A percentile compares a stretch with the other conserved stretches of the same genome.
phyloP scores from a whole-genome alignment of 352 stramenopile species.

The Globisporangium sylvaticum region DNA sequence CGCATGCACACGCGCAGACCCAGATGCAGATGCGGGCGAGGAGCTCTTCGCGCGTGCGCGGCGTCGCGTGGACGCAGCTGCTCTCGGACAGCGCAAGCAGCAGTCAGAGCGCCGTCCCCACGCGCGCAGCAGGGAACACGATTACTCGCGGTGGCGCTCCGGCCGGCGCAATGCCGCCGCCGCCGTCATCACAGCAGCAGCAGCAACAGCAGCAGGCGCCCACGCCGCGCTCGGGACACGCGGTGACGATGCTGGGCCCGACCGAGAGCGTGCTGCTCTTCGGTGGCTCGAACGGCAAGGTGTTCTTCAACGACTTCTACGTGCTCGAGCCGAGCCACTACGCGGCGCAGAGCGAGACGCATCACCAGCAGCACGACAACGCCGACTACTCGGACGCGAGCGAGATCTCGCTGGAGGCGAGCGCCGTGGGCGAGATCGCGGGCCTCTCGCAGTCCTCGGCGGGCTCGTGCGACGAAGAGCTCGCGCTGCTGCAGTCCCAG shows the following conservation, averaged over 20 bases:
- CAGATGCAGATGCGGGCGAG: neutral
- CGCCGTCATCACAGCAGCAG: neutral
- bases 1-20: neutral
- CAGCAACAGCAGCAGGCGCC: neutral
- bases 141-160: neutral
- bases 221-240: slow-evolving; percentile 41
- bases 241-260: slow-evolving; percentile 46
- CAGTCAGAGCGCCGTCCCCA: neutral
- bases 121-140: neutral
- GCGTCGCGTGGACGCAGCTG: neutral
- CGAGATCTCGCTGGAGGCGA: slow-evolving; percentile 11
- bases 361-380: neutral
- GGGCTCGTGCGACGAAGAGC: neutral
- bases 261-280: slow-evolving; percentile 54
- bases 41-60: neutral
- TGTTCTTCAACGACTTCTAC: slow-evolving; percentile 57
- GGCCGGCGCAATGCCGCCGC: neutral
- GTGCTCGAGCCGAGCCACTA: slow-evolving; percentile 11
- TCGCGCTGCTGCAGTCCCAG: slow-evolving; percentile 5
- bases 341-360: slow-evolving; percentile 3
- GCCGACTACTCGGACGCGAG: neutral
- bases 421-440: slow-evolving; percentile 13
- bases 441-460: slow-evolving; percentile 10
- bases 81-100: neutral
- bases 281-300: slow-evolving; percentile 51